Base-by-base conservation (phyloP, 441 rosid species). In the Bocquillonia castaneifolia region DNA sequence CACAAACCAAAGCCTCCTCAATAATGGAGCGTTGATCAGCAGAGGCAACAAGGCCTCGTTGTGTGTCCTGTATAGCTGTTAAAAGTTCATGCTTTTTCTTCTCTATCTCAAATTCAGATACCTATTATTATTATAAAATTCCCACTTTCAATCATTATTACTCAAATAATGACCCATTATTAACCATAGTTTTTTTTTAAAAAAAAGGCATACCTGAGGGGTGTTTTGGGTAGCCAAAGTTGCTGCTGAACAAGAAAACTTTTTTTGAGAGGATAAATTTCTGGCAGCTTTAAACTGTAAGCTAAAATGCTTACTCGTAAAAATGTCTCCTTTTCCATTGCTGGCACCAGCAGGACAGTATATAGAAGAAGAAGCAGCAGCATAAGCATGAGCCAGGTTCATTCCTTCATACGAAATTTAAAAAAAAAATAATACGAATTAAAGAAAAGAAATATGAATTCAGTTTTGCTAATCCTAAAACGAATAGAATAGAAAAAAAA, bases 1-100 rank as follows among this genome's bases (percentile, higher is more conserved):
- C 67, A 74, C 81, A 71, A 62, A 87, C 98, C 91, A 89, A 76
- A 79, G 93, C 85, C 77, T 92, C 97, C 69, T 92, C 97, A 56
- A 90, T 92, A 50, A 59, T 6, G 65, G 88, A 83, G 50, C 98
- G 89, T 73, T 90, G 90, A 75, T 90, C 88, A 66, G 92, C 76
- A 69, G 83, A 83, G 12, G 92, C 78, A 68, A 72, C 76, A 29
- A 86, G 80, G 1, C 98, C 97, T 20, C 93, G 67, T 75, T 85
- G 84, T 20, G 97, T 93, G 53, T 85, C 94, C 72, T 91, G 93
- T 32, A 85, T 61, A 44, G 90, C 86, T 71, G 77, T 82, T 28
- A 91, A 82, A 22, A 89, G 79, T 56, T 91, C 72, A 29, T 85
- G 87, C 67, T 93, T 93, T 77, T 84, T 77, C 73, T 76, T 73